Base-by-base conservation (phyloP, 495 filamentous ascomycete genomes). In the Polyplosphaeria fusca region DNA sequence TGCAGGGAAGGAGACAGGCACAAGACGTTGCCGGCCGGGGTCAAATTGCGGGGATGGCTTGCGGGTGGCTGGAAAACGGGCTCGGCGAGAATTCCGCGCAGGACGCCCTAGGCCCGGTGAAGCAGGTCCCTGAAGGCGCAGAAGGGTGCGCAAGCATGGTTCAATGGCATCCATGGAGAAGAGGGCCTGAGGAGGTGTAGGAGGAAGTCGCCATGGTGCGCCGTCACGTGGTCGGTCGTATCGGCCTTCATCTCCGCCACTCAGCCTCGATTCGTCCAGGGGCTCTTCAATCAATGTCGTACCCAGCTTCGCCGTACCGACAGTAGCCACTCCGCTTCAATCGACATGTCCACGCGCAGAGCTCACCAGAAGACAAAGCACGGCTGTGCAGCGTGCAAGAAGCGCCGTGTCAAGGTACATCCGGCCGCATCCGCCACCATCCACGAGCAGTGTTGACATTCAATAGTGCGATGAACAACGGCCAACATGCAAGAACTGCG, bases 341-440 rank as follows among this genome's bases (percentile, higher is more conserved):
- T 26, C 7, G 28, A 42, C 9, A 53, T 40, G 47, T 4, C 42
- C n/a, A 19, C 26, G 4, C 48, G 56, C 3, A 52, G 20, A 23
- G 3, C 56, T 28, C 56, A 60, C 25, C 56, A 52, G n/a, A 60
- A 60, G 24, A 45, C 56, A 58, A 67, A 48, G 47, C 27, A 23
- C 44, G 63, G 32, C 38, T 69, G 67, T 43, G 46, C 28, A 1
- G 13, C 41, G 12, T 69, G 67, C 52, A 69, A 69, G 41, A 50
- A 39, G 22, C 28, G 67, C 4, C 52, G 58, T 1, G 49, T 69
- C 13, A 69, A 68, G 46, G 66, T 68, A 28, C 23, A 30, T 48
- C n/a, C n/a, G n/a, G n/a, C n/a, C n/a, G n/a, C n/a, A n/a, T n/a
- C n/a, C n/a, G n/a, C n/a, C n/a, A n/a, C n/a, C n/a, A n/a, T n/a